Conservation (phyloP, 2,329 filamentous ascomycete genomes). For the Neopestalotiopsis sp. region DNA sequence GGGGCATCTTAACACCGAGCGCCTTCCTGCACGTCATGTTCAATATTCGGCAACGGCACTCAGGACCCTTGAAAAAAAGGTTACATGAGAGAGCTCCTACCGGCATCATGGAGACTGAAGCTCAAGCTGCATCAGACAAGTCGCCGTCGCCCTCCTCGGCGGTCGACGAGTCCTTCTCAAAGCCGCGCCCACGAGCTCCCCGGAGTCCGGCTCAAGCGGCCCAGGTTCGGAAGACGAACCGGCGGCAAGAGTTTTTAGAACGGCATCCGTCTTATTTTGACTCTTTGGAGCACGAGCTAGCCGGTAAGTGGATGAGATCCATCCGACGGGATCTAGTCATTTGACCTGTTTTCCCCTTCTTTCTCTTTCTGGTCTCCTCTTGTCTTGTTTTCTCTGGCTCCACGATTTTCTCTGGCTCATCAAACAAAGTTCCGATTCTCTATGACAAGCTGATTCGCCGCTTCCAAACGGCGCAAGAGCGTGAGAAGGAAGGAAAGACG, state of each 20-base stretch:
- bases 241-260: constrained; percentile 77
- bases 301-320: constrained; percentile 41
- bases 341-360: not conserved
- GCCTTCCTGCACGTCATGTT: not conserved
- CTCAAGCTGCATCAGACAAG: not conserved
- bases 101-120: not conserved
- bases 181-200: constrained; percentile 49
- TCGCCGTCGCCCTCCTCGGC: not conserved
- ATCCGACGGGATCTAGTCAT: not conserved
- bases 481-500: constrained; percentile 71
- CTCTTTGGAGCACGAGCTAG: constrained; percentile 59
- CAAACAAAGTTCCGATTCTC: constrained; percentile 69
- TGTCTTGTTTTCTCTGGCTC: not conserved
- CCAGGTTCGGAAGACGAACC: constrained; percentile 70
- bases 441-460: constrained; percentile 82
- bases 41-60: not conserved
- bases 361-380: not conserved
- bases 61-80: not conserved
- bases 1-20: not conserved
- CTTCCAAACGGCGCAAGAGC: constrained; percentile 75
- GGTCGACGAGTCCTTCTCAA: constrained; percentile 31
- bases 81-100: not conserved
- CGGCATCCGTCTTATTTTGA: constrained; percentile 74
- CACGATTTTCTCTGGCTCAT: not conserved
- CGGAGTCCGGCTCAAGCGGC: constrained; percentile 46